Percentiles rank a stretch among this genome's conserved stretches.
Evolutionary conservation across 2,329 filamentous ascomycete genomes (phyloP).

Genomic region (Fusarium avenaceum): DNA sequence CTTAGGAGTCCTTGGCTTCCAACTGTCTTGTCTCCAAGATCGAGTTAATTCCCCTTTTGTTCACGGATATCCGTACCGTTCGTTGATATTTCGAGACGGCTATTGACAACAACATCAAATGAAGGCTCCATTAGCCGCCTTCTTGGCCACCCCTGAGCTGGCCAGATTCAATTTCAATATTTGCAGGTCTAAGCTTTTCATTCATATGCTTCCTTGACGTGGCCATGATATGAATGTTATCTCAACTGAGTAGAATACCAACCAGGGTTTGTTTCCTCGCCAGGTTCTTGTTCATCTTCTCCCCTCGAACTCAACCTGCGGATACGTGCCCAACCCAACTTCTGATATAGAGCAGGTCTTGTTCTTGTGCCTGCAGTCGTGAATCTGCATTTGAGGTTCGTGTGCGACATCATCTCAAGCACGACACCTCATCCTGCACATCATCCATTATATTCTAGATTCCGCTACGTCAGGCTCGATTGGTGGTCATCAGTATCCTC

Average conservation of each 20-base stretch:
- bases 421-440: conserved; percentile 45
- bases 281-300: conserved; percentile 8
- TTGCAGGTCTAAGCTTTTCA: neutral
- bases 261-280: conserved; percentile 29
- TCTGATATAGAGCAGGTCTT: conserved; percentile 19
- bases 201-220: conserved; percentile 18
- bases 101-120: neutral
- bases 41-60: conserved; percentile 17
- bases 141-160: conserved; percentile 7
- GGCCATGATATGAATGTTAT: conserved; percentile 25
- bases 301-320: conserved; percentile 5
- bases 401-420: conserved; percentile 42
- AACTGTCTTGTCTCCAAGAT: neutral
- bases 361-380: conserved; percentile 36
- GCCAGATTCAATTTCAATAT: neutral
- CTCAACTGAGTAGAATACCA: conserved; percentile 24
- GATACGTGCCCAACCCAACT: conserved; percentile 20
- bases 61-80: neutral
- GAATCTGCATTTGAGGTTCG: conserved; percentile 29
- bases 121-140: conserved; percentile 6
- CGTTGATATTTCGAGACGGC: neutral
- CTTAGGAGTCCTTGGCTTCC: neutral
- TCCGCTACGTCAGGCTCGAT: conserved; percentile 19
- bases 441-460: conserved; percentile 41
- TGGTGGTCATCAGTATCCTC: neutral